Evolutionary conservation across 108 stramenopile genomes (phyloP).

Genomic region (Skeletonema marinoi): DNA sequence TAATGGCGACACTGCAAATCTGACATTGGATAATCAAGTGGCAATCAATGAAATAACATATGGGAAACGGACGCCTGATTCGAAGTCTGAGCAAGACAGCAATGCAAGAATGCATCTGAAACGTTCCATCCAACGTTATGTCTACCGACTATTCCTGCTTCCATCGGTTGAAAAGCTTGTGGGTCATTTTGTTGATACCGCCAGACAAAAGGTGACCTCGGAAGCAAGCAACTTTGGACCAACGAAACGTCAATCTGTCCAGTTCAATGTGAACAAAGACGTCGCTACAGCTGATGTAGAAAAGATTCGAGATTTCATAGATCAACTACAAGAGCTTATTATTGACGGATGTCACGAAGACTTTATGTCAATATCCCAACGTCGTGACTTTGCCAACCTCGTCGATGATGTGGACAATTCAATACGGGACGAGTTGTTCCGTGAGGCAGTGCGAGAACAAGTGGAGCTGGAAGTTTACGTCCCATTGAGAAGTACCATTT

Average conservation of each 20-base stretch:
- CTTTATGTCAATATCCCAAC: constrained; percentile 59
- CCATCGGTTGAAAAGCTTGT: constrained; percentile 65
- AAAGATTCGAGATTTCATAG: constrained; percentile 67
- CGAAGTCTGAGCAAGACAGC: constrained; percentile 38
- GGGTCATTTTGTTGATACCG: constrained; percentile 63
- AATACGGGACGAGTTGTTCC: constrained; percentile 61
- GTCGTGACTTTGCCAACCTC: constrained; percentile 52
- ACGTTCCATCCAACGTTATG: constrained; percentile 73
- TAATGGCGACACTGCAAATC: constrained; percentile 9
- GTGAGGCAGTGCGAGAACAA: constrained; percentile 84
- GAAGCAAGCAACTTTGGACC: constrained; percentile 37
- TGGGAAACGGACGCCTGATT: constrained; percentile 26
- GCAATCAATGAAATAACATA: constrained; percentile 43
- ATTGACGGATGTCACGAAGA: constrained; percentile 77
- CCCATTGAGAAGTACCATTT: constrained; percentile 77
- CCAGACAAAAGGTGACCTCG: constrained; percentile 43
- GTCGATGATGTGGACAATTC: constrained; percentile 24
- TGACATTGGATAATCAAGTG: constrained; percentile 43
- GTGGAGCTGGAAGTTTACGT: constrained; percentile 88
- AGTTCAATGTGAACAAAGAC: constrained; percentile 30
- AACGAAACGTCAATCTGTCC: constrained; percentile 22
- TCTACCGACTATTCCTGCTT: constrained; percentile 76
- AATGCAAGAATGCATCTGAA: constrained; percentile 60
- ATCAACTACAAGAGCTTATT: constrained; percentile 79
- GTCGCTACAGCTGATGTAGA: constrained; percentile 55